Evolutionary conservation across 2,329 filamentous ascomycete genomes (phyloP), one percentile per base, ranked within the genome.

Genomic region (Aspergillus ustus): DNA sequence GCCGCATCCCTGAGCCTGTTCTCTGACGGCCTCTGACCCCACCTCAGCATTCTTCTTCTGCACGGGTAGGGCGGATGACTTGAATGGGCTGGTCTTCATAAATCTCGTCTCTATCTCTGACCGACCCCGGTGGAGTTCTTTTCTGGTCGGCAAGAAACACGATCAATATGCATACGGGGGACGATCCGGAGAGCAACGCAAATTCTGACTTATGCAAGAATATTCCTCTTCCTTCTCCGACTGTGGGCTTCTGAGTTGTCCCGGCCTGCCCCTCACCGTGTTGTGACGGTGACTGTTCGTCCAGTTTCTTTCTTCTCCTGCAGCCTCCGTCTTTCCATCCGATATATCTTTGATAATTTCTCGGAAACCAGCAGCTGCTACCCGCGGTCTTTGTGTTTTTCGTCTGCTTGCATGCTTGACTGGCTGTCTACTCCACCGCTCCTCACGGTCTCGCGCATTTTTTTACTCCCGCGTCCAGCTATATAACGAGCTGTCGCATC

Each of bases 231-330:
- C 44, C 40, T 44, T 22, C 22, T 54, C 51, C 31, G 43, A 62
- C 63, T 65, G 60, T 63, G 58, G 49, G 49, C 52, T 59, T 64
- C 65, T 64, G 66, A 63, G 63, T 61, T 67, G 58, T 61, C 57
- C 60, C 43, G 31, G 46, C 28, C n/a, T 61, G 55, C 66, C 66
- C 64, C 65, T 68, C 65, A 52, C 59, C 53, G 59, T 55, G 13
- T 13, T 40, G 15, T 40, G 34, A 40, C 34, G 7, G 31, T 11
- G 28, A 49, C 34, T 55, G 40, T 57, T 31, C 43, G 37, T 31
- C 44, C 17, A n/a, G 20, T 31, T 43, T 40, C 45, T 25, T 46
- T n/a, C 20, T 46, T 60, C 40, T 60, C 22, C 52, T 28, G 25
- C 55, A 20, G 43, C 50, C 40, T 57, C 31, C 34, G 25, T n/a